A percentile compares a stretch with the other conserved stretches of the same genome.
Evolutionary conservation across 768 basidiomycete genomes (phyloP).

Genomic region (Amylocystis lapponica): DNA sequence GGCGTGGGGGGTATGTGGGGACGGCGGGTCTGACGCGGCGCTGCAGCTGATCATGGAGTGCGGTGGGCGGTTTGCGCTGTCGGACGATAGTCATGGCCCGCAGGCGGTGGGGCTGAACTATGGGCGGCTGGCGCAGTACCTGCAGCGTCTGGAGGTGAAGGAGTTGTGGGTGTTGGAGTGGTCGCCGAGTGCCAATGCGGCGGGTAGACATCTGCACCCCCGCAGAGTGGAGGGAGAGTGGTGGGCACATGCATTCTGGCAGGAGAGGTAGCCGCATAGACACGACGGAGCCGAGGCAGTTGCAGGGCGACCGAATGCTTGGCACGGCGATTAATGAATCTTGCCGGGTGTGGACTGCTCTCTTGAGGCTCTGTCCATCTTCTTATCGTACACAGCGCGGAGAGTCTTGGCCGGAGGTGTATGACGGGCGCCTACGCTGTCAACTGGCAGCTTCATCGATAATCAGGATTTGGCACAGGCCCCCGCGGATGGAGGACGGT

Average conservation of each 20-base stretch:
- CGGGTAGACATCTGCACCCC: slow-evolving; percentile 40
- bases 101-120: slow-evolving; percentile 88
- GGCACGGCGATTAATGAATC: too few relatives aligned
- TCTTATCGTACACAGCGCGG: too few relatives aligned
- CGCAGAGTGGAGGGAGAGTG: slow-evolving; percentile 46
- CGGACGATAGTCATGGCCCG: slow-evolving; percentile 95
- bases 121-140: slow-evolving; percentile 54
- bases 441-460: too few relatives aligned
- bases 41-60: slow-evolving; percentile 61
- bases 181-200: slow-evolving; percentile 34
- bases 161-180: slow-evolving; percentile 61
- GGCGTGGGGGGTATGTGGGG: slow-evolving; percentile 1
- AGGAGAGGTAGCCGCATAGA: too few relatives aligned
- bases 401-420: too few relatives aligned
- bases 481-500: too few relatives aligned
- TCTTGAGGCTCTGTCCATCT: too few relatives aligned
- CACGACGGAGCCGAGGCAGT: too few relatives aligned
- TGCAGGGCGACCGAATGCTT: too few relatives aligned
- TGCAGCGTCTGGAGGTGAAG: slow-evolving; percentile 49
- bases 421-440: too few relatives aligned
- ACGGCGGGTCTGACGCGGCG: neutral
- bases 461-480: too few relatives aligned
- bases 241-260: slow-evolving; percentile 61
- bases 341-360: too few relatives aligned
- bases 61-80: slow-evolving; percentile 76